phyloP scores from a whole-genome alignment of 2,329 filamentous ascomycete species.

The Penicillium sp. region DNA sequence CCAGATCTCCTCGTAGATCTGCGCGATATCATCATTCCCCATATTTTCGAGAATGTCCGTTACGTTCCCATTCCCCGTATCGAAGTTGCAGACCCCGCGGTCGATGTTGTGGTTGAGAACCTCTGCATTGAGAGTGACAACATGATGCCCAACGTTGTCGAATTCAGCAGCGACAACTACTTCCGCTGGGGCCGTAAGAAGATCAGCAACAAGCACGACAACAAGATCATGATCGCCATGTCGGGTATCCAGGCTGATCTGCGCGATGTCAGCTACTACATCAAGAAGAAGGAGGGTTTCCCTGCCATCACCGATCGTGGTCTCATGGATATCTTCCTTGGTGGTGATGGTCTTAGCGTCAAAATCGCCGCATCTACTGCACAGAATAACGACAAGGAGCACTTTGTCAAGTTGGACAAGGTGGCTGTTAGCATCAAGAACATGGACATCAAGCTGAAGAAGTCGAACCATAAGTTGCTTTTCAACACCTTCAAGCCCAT shows the following conservation, averaged over 20 bases:
- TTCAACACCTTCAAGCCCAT: slow-evolving; percentile 85
- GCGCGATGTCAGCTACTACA: slow-evolving; percentile 82
- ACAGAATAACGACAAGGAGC: slow-evolving; percentile 69
- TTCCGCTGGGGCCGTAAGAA: slow-evolving; percentile 93
- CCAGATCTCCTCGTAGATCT: slow-evolving; percentile 87
- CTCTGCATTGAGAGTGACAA: slow-evolving; percentile 95
- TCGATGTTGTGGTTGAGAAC: slow-evolving; percentile 92
- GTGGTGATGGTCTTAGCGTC: slow-evolving; percentile 85
- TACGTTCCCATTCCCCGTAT: slow-evolving; percentile 94
- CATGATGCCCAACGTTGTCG: slow-evolving; percentile 86
- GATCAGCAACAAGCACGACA: slow-evolving; percentile 74
- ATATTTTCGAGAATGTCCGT: slow-evolving; percentile 75
- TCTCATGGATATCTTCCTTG: slow-evolving; percentile 82
- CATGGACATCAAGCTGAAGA: slow-evolving; percentile 83
- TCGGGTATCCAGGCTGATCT: slow-evolving; percentile 92
- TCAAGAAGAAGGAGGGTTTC: slow-evolving; percentile 94
- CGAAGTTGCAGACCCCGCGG: slow-evolving; percentile 79
- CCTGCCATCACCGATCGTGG: slow-evolving; percentile 83
- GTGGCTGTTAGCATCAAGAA: slow-evolving; percentile 79
- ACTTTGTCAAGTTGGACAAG: slow-evolving; percentile 94
- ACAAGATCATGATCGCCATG: slow-evolving; percentile 79
- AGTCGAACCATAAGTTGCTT: slow-evolving; percentile 91
- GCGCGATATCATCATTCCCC: slow-evolving; percentile 80
- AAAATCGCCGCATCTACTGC: slow-evolving; percentile 84
- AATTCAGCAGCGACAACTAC: slow-evolving; percentile 89